A percentile compares a stretch with the other conserved stretches of the same genome.
Evolutionary conservation across 495 filamentous ascomycete species (phyloP).

Genomic region (Talaromyces ruber): DNA sequence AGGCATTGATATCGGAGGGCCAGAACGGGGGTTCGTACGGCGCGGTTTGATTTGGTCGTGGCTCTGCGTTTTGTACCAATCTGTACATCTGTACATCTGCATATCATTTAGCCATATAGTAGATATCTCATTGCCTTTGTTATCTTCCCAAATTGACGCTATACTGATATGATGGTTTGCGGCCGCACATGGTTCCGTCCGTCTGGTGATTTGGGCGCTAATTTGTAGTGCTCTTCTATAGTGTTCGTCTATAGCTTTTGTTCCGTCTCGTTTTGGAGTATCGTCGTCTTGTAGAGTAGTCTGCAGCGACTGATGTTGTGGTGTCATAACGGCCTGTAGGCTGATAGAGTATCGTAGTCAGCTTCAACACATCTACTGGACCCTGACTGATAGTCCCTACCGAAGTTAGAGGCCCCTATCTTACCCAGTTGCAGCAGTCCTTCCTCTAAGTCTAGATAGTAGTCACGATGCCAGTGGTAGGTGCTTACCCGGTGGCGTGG

Average conservation of each 20-base stretch:
- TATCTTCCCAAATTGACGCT: not conserved
- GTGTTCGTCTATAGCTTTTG: not conserved
- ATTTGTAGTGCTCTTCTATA: not conserved
- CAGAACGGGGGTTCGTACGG: slow-evolving; percentile 2
- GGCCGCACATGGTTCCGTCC: not conserved
- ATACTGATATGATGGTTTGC: not conserved
- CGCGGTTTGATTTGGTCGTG: not conserved
- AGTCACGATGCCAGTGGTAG: not conserved
- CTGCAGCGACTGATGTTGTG: not conserved
- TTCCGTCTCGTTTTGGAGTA: not conserved
- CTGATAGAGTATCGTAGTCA: not conserved
- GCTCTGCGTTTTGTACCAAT: not conserved
- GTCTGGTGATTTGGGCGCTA: not conserved
- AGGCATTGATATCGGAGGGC: not conserved
- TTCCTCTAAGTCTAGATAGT: not conserved
- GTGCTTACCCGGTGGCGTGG: not conserved
- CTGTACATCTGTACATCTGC: not conserved
- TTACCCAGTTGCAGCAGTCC: not conserved
- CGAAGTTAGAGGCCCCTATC: not conserved
- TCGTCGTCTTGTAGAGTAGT: not conserved
- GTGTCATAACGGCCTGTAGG: not conserved
- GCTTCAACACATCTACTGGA: not conserved
- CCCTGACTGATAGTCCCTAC: not conserved
- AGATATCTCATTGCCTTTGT: not conserved
- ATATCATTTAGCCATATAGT: not conserved